phyloP scores from a whole-genome alignment of 306 rosid species.

The Sindora glabra region DNA sequence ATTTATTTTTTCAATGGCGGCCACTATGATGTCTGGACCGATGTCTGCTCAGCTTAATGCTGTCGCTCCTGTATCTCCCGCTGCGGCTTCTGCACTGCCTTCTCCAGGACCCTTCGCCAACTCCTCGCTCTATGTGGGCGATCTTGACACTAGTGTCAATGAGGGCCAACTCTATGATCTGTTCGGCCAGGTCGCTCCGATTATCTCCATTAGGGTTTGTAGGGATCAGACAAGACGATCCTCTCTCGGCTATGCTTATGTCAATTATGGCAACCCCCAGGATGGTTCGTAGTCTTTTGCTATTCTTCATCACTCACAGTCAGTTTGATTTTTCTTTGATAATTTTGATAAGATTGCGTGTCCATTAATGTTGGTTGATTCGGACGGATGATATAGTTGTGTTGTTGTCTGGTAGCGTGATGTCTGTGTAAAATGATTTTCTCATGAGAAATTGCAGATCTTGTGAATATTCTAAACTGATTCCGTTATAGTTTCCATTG shows the following conservation, averaged over 20 bases:
- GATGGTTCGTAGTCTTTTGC: constrained; percentile 43
- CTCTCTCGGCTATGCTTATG: constrained; percentile 89
- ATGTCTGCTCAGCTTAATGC: no score
- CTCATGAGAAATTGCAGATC: no score
- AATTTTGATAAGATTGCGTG: neutral
- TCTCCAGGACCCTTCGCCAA: constrained; percentile 21
- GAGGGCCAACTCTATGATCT: constrained; percentile 66
- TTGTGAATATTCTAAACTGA: neutral
- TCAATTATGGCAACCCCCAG: constrained; percentile 45
- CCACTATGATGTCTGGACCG: no score
- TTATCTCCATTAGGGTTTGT: constrained; percentile 68
- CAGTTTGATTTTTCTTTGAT: neutral
- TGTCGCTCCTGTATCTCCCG: no score
- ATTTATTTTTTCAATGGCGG: no score
- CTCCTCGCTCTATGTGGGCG: constrained; percentile 71
- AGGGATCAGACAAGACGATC: constrained; percentile 55
- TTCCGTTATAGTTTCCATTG: neutral
- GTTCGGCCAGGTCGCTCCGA: constrained; percentile 44
- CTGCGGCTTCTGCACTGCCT: no score
- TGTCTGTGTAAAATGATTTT: neutral
- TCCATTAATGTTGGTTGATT: neutral
- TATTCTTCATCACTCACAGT: neutral
- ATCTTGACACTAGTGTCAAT: constrained; percentile 57
- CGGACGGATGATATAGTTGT: neutral
- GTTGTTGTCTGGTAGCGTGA: neutral